A percentile compares a stretch with the other conserved stretches of the same genome.
Conservation (phyloP, 371 early-diverging fungal species). For the Quaeritorhiza haematococci region DNA sequence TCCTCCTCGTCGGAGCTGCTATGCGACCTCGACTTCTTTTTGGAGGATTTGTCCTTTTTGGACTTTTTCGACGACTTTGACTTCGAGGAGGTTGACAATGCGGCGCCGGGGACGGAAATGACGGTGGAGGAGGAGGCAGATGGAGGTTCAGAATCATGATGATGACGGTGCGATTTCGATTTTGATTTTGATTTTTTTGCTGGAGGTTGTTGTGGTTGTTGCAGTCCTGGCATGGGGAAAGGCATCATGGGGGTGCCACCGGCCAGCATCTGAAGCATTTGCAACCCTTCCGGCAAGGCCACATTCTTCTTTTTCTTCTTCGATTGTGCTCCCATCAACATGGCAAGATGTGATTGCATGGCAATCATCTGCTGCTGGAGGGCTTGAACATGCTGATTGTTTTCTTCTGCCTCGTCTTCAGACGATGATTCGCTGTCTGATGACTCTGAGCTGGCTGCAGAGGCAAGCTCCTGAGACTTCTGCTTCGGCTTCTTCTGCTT, state of each 20-base stretch:
- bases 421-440: too few species aligned
- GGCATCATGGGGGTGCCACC: neutral
- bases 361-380: slow-evolving; percentile 57
- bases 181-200: neutral
- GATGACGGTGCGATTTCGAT: neutral
- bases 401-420: too few species aligned
- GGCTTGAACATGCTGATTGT: neutral
- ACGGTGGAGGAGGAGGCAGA: neutral
- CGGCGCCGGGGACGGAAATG: neutral
- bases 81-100: neutral
- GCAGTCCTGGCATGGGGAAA: neutral
- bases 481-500: too few species aligned
- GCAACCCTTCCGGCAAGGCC: neutral
- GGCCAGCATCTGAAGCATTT: neutral
- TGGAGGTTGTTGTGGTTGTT: neutral
- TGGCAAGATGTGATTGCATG: slow-evolving; percentile 20
- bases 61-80: neutral
- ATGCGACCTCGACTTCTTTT: too few species aligned
- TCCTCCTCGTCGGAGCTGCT: too few species aligned
- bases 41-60: too few species aligned
- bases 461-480: too few species aligned
- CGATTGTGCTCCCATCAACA: neutral
- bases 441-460: too few species aligned
- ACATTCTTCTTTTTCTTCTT: neutral
- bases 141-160: too few species aligned